Percentiles rank a stretch among this genome's conserved stretches.
phyloP scores from a whole-genome alignment of 345 rosid species.

The Eucalyptus erythrocorys region DNA sequence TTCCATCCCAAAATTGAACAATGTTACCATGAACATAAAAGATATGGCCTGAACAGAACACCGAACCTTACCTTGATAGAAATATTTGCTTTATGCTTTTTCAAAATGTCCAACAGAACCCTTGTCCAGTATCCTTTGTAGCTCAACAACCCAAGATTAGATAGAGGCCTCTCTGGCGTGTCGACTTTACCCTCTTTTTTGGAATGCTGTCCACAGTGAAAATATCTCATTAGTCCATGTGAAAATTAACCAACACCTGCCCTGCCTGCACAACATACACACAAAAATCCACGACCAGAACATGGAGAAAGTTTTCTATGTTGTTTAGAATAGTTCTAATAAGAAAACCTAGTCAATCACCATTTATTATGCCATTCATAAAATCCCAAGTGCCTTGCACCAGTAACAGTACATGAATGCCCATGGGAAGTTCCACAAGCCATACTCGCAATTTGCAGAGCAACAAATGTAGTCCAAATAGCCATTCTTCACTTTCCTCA shows the following conservation, averaged over 20 bases:
- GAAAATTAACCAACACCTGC: background rate
- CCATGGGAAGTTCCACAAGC: background rate
- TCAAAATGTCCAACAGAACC: slow-evolving; percentile 86
- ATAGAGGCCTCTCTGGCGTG: slow-evolving; percentile 97
- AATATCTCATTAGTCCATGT: background rate
- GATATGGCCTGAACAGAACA: background rate
- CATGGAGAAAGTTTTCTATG: background rate
- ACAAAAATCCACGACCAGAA: background rate
- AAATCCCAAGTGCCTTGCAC: background rate
- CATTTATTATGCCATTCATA: background rate
- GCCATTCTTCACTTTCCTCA: background rate
- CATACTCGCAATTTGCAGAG: background rate
- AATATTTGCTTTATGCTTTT: slow-evolving; percentile 95
- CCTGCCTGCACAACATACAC: background rate
- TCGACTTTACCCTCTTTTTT: slow-evolving; percentile 99
- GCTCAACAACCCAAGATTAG: slow-evolving; percentile 91
- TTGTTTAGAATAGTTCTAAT: background rate
- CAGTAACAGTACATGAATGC: background rate
- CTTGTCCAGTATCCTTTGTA: slow-evolving; percentile 99
- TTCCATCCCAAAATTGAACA: background rate
- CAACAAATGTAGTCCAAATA: background rate
- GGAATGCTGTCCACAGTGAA: slow-evolving; percentile 55
- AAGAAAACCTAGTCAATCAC: background rate
- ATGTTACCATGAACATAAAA: no score
- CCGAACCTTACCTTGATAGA: slow-evolving; percentile 66